These are phyloP conservation scores for Triticum timopheevii DNA, from an alignment of 176 grass and related monocot genomes.

Conservation along the genomic window DNA sequence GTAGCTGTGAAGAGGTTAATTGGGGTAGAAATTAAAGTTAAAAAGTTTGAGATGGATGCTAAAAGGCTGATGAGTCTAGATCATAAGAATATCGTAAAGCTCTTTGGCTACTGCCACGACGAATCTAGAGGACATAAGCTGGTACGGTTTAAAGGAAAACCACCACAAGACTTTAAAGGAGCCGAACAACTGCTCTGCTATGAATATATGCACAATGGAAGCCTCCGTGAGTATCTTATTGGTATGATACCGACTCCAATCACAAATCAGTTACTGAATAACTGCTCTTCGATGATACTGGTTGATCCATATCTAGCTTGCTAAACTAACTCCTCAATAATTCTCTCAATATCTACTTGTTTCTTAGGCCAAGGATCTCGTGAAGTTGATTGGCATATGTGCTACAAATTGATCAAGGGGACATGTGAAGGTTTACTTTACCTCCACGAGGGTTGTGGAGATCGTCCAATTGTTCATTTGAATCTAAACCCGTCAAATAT, in stretches of 20 bases:
- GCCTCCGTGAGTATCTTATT: background rate
- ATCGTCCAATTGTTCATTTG: background rate
- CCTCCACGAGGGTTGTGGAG: background rate
- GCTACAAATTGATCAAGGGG: background rate
- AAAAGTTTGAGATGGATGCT: background rate
- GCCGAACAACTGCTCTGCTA: background rate
- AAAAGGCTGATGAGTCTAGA: background rate
- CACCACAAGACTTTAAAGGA: background rate
- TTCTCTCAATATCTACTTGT: background rate
- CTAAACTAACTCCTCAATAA: background rate
- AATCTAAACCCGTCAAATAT: background rate
- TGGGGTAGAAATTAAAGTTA: background rate
- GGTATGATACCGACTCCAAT: background rate
- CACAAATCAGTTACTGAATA: background rate
- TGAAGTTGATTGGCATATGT: background rate
- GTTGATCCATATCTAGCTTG: background rate
- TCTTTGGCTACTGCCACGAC: background rate
- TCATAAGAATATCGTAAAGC: background rate
- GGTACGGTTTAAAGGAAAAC: background rate
- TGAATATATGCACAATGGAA: background rate
- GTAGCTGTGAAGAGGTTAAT: background rate
- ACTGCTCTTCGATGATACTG: background rate
- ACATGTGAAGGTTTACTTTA: background rate
- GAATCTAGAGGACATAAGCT: background rate
- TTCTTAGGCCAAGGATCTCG: background rate